Percentiles rank a stretch among this genome's conserved stretches.
phyloP scores from a whole-genome alignment of 2,329 filamentous ascomycete genomes.

The Cephalotrichum gorgonifer region DNA sequence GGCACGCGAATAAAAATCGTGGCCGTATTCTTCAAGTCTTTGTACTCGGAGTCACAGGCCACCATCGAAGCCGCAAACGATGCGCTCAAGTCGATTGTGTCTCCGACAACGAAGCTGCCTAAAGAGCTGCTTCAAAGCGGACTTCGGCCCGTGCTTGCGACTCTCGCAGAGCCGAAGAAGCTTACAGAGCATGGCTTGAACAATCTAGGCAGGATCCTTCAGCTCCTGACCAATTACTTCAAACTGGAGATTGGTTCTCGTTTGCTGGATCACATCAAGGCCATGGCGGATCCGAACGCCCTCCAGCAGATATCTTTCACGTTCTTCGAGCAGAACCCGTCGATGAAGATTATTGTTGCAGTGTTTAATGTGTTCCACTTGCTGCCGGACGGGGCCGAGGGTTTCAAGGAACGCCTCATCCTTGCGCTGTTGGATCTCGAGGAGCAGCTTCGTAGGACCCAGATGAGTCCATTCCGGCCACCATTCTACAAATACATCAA shows the following conservation, averaged over 20 bases:
- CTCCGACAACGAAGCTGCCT: slow-evolving; percentile 81
- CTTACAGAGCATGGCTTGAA: slow-evolving; percentile 83
- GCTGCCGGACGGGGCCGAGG: slow-evolving; percentile 79
- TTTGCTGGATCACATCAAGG: slow-evolving; percentile 87
- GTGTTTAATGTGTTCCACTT: slow-evolving; percentile 97
- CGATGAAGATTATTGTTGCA: slow-evolving; percentile 90
- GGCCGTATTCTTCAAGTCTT: slow-evolving; percentile 92
- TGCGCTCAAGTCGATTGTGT: slow-evolving; percentile 77
- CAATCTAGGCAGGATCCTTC: slow-evolving; percentile 79
- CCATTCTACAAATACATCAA: slow-evolving; percentile 91
- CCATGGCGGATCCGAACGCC: slow-evolving; percentile 69
- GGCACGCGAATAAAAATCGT: slow-evolving; percentile 64
- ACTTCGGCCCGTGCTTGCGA: slow-evolving; percentile 88
- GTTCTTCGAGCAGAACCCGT: slow-evolving; percentile 81
- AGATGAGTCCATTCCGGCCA: slow-evolving; percentile 81
- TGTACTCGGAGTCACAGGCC: slow-evolving; percentile 86
- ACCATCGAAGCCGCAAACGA: slow-evolving; percentile 92
- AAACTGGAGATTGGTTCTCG: slow-evolving; percentile 95
- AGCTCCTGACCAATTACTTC: slow-evolving; percentile 93
- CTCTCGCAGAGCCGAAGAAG: slow-evolving; percentile 85
- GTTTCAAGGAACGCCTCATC: slow-evolving; percentile 83
- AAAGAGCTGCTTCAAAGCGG: slow-evolving; percentile 94
- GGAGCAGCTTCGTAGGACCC: slow-evolving; percentile 71
- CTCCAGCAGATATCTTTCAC: slow-evolving; percentile 90
- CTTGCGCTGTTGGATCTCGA: slow-evolving; percentile 87